These are phyloP conservation scores for Mortierella sp. DNA, from an alignment of 371 early-diverging fungal species.

Conservation along the genomic window DNA sequence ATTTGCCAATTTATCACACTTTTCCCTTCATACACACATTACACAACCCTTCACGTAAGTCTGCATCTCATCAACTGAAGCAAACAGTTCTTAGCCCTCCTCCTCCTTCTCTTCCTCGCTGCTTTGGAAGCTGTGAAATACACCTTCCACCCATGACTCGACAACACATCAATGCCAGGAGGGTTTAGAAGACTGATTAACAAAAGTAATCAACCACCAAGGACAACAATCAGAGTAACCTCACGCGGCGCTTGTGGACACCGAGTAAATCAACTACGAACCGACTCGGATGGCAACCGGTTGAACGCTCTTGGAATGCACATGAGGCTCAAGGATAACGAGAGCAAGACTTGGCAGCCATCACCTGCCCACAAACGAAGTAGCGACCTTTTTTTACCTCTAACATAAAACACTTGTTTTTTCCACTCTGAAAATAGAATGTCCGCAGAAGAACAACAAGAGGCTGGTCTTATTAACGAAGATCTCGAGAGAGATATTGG, in stretches of 20 bases:
- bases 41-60: conserved; percentile 3
- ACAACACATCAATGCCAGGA: no score
- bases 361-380: background rate
- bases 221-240: background rate
- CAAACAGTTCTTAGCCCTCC: background rate
- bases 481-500: conserved; percentile 55
- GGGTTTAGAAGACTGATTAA: no score
- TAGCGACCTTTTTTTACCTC: background rate
- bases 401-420: background rate
- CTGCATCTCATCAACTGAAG: background rate
- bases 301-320: background rate
- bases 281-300: background rate
- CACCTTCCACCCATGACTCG: no score
- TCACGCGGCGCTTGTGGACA: background rate
- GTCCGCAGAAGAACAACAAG: conserved; percentile 43
- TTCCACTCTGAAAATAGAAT: conserved; percentile 12
- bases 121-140: background rate
- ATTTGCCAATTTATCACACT: no score
- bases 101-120: background rate
- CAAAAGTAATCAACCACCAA: background rate
- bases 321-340: background rate
- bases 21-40: background rate
- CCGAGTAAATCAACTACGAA: background rate
- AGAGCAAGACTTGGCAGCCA: background rate
- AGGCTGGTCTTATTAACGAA: conserved; percentile 31